A percentile compares a stretch with the other conserved stretches of the same genome.
Evolutionary conservation across 1,139 yeast genomes (phyloP).

Genomic region (Blastobotrys capitulatus): DNA sequence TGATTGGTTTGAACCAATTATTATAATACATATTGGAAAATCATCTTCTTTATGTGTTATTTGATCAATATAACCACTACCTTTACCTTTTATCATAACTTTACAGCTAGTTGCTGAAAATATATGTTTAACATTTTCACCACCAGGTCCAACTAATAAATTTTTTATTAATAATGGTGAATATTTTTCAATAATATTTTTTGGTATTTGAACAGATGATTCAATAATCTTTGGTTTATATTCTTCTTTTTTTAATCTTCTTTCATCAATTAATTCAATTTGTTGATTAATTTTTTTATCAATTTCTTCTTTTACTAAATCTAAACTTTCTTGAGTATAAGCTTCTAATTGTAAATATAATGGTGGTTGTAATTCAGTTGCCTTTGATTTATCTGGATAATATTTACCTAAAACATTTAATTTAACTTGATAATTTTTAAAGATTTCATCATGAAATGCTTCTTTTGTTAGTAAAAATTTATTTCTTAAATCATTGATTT

Average conservation of each 20-base stretch:
- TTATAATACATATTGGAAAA: slow-evolving; percentile 32
- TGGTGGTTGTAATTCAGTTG: slow-evolving; percentile 34
- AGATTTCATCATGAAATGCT: slow-evolving; percentile 30
- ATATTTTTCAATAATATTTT: slow-evolving; percentile 10
- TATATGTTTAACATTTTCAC: slow-evolving; percentile 38
- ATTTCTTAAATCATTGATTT: slow-evolving; percentile 36
- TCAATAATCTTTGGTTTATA: slow-evolving; percentile 1
- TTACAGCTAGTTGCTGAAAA: slow-evolving; percentile 32
- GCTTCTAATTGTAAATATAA: slow-evolving; percentile 33
- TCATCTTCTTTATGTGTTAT: slow-evolving; percentile 33
- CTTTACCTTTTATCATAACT: slow-evolving; percentile 36
- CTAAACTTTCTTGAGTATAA: slow-evolving; percentile 26
- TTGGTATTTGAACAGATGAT: slow-evolving; percentile 19
- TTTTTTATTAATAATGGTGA: slow-evolving; percentile 30
- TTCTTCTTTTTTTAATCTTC: slow-evolving; percentile 22
- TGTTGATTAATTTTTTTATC: slow-evolving; percentile 32
- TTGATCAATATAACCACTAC: slow-evolving; percentile 34
- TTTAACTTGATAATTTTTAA: slow-evolving; percentile 31
- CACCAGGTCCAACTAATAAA: slow-evolving; percentile 33
- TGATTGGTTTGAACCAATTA: slow-evolving; percentile 28
- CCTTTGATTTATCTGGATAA: slow-evolving; percentile 35
- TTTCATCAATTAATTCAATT: slow-evolving; percentile 31
- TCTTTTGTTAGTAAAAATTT: slow-evolving; percentile 36
- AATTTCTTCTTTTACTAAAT: slow-evolving; percentile 30
- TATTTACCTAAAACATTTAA: slow-evolving; percentile 36